Evolutionary conservation across 345 rosid species (phyloP).

Genomic region (Clausena lansium): DNA sequence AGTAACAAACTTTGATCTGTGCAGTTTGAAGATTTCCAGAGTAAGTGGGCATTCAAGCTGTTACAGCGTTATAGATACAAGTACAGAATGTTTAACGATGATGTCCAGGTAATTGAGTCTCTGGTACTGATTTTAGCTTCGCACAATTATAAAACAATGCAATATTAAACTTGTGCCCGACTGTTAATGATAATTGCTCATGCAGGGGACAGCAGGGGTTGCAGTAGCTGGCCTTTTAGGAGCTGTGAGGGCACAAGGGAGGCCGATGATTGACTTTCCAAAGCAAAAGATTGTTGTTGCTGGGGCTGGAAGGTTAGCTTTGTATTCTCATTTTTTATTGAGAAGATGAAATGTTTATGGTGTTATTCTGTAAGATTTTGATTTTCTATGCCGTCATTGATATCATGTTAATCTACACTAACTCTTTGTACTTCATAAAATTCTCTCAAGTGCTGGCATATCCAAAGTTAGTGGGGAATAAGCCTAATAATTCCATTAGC

Average conservation of each 20-base stretch:
- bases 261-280: conserved; percentile 96
- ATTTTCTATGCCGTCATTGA: neutral
- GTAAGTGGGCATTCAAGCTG: conserved; percentile 99
- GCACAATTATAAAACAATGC: neutral
- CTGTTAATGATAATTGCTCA: neutral
- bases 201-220: conserved; percentile 97
- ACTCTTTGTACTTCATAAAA: neutral
- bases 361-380: too few species aligned
- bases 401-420: neutral
- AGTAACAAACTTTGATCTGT: conserved; percentile 17
- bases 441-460: neutral
- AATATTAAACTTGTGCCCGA: neutral
- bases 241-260: conserved; percentile 97
- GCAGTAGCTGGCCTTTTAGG: conserved; percentile 98
- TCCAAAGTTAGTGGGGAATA: neutral
- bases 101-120: conserved; percentile 78
- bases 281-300: conserved; percentile 97
- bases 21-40: conserved; percentile 99
- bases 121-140: conserved; percentile 14
- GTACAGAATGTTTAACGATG: conserved; percentile 96
- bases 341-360: neutral
- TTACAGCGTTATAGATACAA: conserved; percentile 81
- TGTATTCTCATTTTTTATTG: neutral
- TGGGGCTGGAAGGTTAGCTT: conserved; percentile 93
- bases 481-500: neutral